Base-by-base conservation (phyloP, 2,329 filamentous ascomycete species). In the Byssothecium circinans region DNA sequence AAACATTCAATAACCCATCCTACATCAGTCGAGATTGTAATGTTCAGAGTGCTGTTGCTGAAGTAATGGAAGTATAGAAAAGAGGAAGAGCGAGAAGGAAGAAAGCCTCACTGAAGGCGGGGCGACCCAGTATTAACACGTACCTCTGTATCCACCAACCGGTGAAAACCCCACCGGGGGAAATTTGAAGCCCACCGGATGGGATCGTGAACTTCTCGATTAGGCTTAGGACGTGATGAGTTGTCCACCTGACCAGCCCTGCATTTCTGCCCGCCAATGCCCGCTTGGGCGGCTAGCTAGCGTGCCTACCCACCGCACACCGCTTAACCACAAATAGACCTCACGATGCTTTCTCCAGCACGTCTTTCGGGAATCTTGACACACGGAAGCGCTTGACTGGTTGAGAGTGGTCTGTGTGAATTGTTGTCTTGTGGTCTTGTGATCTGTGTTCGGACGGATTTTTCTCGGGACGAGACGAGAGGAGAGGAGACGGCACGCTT, bases 171-270 rank as follows among this genome's bases (percentile, higher is more conserved):
- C 25, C 4, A 12, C 4, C 29, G 4, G 29, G 29, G 29, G 23
- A 23, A n/a, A 17, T 3, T 17, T 47, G 54, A 58, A 59, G 58
- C 54, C 52, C 49, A 52, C 35, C 54, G 54, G 53, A 57, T 66
- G n/a, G 61, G 60, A 64, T 65, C 58, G 60, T 63, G 58, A 57
- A 44, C 36, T 60, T n/a, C 8, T 38, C 10, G 23, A 10, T 32
- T 32, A 5, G 12, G 8, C 7, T 32, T 14, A 14, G 29, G n/a
- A n/a, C 12, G 6, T 32, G 14, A 19, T 10, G 38, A 46, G 25
- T 30, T 34, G 49, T 43, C 58, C 66, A 62, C 61, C 54, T 65
- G 64, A 65, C 55, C 39, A 8, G 12, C 20, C 36, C 22, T 25
- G 36, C 43, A 40, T 19, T 52, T 49, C 33, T 55, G 43, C 45